phyloP scores from a whole-genome alignment of 441 rosid species.

The Gossypium schwendimanii region DNA sequence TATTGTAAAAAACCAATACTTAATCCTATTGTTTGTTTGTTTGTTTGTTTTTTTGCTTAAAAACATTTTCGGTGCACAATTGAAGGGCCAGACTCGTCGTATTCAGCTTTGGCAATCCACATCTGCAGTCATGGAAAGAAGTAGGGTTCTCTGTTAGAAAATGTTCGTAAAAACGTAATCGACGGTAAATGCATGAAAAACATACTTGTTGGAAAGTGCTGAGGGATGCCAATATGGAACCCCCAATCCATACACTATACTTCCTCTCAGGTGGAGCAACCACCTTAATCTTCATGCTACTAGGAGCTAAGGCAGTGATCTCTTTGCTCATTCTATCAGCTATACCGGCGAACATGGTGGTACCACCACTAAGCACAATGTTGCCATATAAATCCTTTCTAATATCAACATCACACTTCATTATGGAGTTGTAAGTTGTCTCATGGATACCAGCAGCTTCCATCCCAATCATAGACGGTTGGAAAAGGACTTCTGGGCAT shows the following conservation, averaged over 20 bases:
- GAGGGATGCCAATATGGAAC: constrained; percentile 32
- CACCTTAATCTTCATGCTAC: constrained; percentile 33
- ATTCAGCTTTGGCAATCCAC: constrained; percentile 32
- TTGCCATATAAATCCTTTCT: constrained; percentile 30
- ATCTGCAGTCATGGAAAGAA: constrained; percentile 15
- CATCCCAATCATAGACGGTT: constrained; percentile 32
- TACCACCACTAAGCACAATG: constrained; percentile 31
- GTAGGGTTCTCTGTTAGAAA: neutral
- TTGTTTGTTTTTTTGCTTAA: constrained; percentile 7
- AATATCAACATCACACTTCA: constrained; percentile 29
- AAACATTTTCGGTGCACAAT: constrained; percentile 31
- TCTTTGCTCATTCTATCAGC: constrained; percentile 35
- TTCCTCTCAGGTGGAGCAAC: constrained; percentile 33
- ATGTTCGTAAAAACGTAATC: neutral
- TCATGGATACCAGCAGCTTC: constrained; percentile 32
- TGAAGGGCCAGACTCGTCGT: constrained; percentile 31
- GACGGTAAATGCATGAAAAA: neutral
- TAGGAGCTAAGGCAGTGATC: constrained; percentile 27
- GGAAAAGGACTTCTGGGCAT: constrained; percentile 33
- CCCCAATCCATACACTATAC: constrained; percentile 33
- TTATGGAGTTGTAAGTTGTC: constrained; percentile 31
- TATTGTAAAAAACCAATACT: neutral
- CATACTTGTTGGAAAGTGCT: constrained; percentile 30
- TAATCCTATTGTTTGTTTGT: neutral
- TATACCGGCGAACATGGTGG: constrained; percentile 30